Evolutionary conservation across 495 filamentous ascomycete species (phyloP).

Genomic region (Talaromyces stipitatus): DNA sequence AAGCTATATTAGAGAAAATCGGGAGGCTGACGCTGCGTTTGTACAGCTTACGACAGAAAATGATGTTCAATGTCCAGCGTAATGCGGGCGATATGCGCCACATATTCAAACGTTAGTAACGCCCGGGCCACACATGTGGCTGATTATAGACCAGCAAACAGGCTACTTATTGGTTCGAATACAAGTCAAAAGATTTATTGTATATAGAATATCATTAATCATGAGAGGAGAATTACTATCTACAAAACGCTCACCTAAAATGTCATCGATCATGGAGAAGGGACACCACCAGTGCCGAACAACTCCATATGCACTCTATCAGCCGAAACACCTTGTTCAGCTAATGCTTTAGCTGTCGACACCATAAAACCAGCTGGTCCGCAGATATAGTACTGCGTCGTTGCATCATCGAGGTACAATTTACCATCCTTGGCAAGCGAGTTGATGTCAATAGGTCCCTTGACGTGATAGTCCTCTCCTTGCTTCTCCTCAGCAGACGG

Average conservation of each 20-base stretch:
- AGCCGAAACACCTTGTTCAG: constrained; percentile 40
- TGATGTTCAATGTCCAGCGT: neutral
- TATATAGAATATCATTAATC: neutral
- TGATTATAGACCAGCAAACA: too few relatives aligned
- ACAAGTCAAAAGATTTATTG: neutral
- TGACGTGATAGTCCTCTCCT: constrained; percentile 4
- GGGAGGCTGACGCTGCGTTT: neutral
- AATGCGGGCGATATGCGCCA: neutral
- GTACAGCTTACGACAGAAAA: neutral
- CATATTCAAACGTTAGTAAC: neutral
- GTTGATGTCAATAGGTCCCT: neutral
- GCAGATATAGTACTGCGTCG: constrained; percentile 61
- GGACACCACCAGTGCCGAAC: constrained; percentile 52
- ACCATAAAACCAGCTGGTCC: constrained; percentile 63
- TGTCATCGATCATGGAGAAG: neutral
- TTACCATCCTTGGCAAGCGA: neutral
- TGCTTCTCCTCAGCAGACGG: neutral
- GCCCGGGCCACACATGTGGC: neutral
- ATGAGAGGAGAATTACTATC: neutral
- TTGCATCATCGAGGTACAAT: constrained; percentile 23
- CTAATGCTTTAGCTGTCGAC: constrained; percentile 39
- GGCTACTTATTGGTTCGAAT: neutral
- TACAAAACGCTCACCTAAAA: too few relatives aligned
- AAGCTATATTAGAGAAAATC: neutral
- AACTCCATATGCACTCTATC: constrained; percentile 57